Evolutionary conservation across 2,329 filamentous ascomycete species (phyloP), one percentile per base, ranked within the genome.

Genomic region (Zelopaecilomyces penicillatus): DNA sequence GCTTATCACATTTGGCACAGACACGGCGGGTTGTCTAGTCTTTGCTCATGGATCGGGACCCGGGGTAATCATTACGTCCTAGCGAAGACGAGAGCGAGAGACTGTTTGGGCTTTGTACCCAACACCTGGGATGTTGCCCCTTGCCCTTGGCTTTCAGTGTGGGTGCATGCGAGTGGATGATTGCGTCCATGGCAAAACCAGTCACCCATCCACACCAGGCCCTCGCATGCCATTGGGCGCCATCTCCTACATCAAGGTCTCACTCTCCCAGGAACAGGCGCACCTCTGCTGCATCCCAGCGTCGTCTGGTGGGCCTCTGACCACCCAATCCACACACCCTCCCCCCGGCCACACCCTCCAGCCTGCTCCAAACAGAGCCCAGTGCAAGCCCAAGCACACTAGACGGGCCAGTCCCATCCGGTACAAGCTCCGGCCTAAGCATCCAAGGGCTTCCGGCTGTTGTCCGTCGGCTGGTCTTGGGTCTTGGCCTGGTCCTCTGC

Each of bases 391-490:
- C 12, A 35, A 26, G 33, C 45, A 19, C 19, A 3, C 19, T 19
- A 19, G 19, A 19, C 19, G 19, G 19, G 29, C 44, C 42, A 47
- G 45, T 47, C 48, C 48, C 42, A 39, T 44, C 48, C 41, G 11
- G 44, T 37, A 33, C 48, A 47, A 50, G 48, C 48, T 42, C 43
- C 29, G 42, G 37, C 40, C 46, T 37, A 30, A 38, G 42, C 42
- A 30, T 28, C 26, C 37, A 29, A 39, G 41, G 45, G 45, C 41
- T 41, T 36, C 33, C 38, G 39, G 38, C 38, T 40, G 26, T 40
- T 37, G 35, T 37, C 35, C 35, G 35, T 19, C 12, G n/a, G 35
- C 35, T 37, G 35, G 4, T 54, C 54, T 56, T 49, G 52, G 39
- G 37, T 45, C 44, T 35, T 39, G 40, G 46, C n/a, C 55, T 54